These are phyloP conservation scores for Sarcodon sp. DNA, from an alignment of 768 basidiomycete genomes.

Conservation along the genomic window DNA sequence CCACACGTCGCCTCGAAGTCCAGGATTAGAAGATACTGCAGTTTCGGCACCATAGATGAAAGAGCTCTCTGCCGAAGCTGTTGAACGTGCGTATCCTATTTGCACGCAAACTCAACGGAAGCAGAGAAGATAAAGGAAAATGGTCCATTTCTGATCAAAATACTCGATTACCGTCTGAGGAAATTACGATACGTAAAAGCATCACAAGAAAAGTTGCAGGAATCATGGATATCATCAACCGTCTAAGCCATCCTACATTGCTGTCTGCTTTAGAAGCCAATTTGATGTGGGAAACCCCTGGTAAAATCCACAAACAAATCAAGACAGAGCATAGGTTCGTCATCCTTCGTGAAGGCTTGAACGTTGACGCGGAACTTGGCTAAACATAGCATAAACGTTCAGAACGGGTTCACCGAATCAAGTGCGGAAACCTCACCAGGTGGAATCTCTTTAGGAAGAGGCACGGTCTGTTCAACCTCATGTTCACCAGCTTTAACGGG, in stretches of 20 bases:
- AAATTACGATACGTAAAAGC: too few relatives aligned
- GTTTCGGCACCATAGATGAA: neutral
- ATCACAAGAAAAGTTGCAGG: neutral
- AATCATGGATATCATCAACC: slow-evolving; percentile 4
- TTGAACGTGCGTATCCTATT: neutral
- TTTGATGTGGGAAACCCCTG: slow-evolving; percentile 18
- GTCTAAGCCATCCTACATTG: slow-evolving; percentile 11
- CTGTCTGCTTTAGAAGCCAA: too few relatives aligned
- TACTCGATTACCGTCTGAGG: too few relatives aligned
- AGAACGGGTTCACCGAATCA: neutral
- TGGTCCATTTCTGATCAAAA: neutral
- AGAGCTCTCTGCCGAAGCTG: too few relatives aligned
- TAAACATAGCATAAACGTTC: neutral
- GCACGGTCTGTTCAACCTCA: slow-evolving; percentile 69
- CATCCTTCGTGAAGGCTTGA: slow-evolving; percentile 53
- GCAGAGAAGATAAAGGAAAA: neutral
- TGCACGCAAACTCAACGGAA: neutral
- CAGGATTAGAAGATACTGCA: slow-evolving; percentile 13
- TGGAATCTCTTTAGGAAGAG: slow-evolving; percentile 87
- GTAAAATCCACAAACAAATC: slow-evolving; percentile 71
- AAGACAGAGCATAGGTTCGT: slow-evolving; percentile 71
- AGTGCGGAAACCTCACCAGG: slow-evolving; percentile 29
- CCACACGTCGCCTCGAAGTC: slow-evolving; percentile 18
- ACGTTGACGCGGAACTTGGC: slow-evolving; percentile 42
- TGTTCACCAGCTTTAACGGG: slow-evolving; percentile 68